Percentiles rank a stretch among this genome's conserved stretches.
Evolutionary conservation across 2,329 filamentous ascomycete genomes (phyloP).

Genomic region (Fulvia fulva): DNA sequence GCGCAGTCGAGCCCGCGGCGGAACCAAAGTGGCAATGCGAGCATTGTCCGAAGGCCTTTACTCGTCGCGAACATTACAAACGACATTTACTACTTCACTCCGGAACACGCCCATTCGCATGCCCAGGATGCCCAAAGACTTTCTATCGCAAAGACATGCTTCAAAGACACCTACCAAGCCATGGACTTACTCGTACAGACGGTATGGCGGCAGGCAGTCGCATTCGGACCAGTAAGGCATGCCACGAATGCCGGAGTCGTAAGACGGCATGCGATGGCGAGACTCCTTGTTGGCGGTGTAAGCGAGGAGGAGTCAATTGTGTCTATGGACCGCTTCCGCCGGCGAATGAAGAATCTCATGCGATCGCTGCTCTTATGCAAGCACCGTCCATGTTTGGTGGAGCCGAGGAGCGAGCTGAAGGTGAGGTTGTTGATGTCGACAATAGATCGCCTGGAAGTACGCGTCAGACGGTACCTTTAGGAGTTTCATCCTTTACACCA

Average conservation of each 20-base stretch:
- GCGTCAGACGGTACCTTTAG: neutral
- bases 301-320: neutral
- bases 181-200: conserved; percentile 3
- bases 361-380: conserved; percentile 3
- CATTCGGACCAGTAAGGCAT: neutral
- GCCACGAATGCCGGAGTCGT: neutral
- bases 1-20: neutral
- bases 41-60: conserved; percentile 4
- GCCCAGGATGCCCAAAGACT: conserved; percentile 1
- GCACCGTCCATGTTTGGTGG: neutral
- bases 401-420: neutral
- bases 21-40: conserved; percentile 1
- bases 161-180: conserved; percentile 2
- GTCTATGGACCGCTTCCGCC: neutral
- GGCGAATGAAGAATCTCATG: neutral
- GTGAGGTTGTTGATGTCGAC: neutral
- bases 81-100: conserved; percentile 1
- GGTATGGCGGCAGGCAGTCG: neutral
- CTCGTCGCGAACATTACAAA: conserved; percentile 2
- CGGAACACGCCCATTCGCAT: neutral
- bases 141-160: conserved; percentile 6
- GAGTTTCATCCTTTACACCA: neutral
- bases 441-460: neutral
- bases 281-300: neutral
- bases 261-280: conserved; percentile 3